These are phyloP conservation scores for Metschnikowia matae DNA, from an alignment of 805 yeast species.

Conservation along the genomic window DNA sequence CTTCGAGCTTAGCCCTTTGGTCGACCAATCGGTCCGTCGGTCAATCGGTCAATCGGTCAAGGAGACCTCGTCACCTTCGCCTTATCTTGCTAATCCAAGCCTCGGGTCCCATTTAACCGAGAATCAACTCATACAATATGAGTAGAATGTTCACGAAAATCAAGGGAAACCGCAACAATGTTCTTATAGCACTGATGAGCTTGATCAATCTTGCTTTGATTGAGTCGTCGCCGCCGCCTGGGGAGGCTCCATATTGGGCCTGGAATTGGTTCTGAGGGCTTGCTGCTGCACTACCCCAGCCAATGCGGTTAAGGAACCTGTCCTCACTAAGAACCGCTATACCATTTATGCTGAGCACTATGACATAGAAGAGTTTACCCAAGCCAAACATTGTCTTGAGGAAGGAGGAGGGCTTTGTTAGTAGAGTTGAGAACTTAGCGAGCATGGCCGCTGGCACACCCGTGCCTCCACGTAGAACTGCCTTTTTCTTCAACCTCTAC, in stretches of 20 bases:
- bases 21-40: background rate
- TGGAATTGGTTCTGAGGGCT: conserved; percentile 17
- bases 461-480: background rate
- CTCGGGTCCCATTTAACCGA: conserved; percentile 42
- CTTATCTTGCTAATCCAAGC: background rate
- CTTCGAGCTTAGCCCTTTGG: background rate
- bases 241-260: conserved; percentile 40
- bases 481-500: background rate
- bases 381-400: conserved; percentile 48
- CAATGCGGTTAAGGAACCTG: conserved; percentile 63
- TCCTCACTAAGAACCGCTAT: conserved; percentile 79
- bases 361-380: conserved; percentile 54
- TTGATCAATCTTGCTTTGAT: conserved; percentile 59
- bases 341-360: conserved; percentile 62
- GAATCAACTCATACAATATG: conserved; percentile 62
- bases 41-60: background rate
- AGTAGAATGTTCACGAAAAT: conserved; percentile 64
- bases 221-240: conserved; percentile 30
- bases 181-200: conserved; percentile 69
- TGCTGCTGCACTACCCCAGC: conserved; percentile 26
- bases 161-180: conserved; percentile 69
- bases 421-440: background rate
- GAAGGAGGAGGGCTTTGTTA: background rate
- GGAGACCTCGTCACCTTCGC: background rate
- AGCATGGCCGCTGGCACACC: conserved; percentile 1